Base-by-base conservation (phyloP, 2,329 filamentous ascomycete species). In the Cordyceps tenuipes region DNA sequence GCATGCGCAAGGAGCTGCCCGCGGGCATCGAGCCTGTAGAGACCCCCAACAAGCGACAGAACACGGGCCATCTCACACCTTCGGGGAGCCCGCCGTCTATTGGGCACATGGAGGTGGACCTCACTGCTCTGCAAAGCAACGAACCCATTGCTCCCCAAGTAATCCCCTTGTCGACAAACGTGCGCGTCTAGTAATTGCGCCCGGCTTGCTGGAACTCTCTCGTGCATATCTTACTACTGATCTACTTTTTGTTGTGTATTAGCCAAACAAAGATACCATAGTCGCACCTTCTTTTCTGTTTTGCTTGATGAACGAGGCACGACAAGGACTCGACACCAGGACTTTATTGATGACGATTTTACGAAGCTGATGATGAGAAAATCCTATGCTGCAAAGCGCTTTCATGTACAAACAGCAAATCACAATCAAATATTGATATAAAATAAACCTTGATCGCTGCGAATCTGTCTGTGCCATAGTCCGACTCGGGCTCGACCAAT, bases 1-100 rank as follows among this genome's bases (percentile, higher is more conserved):
- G 76, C 63, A 79, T 84, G 75, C 76, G 82, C 50, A 76, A 76
- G 62, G 79, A 79, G 49, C 66, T 73, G 62, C 64, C 70, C 2
- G 64, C 64, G 34, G 65, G 68, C 34, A 64, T 68, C 21, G 71
- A 71, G 61, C 66, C 62, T n/a, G 48, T 61, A 15, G 55, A 63
- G n/a, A 59, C 60, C 7, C 62, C 65, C 21, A 70, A 66, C 17
- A 66, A 69, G 31, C 50, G 56, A 56, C 53, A 57, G 65, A 66
- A 57, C 34, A 41, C 36, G 12, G 57, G 57, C 2, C 41, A 53
- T 31, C 17, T 59, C 13, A 31, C 15, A 9, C 41, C 49, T 4
- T 59, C 57, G 19, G 29, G 49, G 26, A 59, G 57, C 15, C 29
- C 47, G 23, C 43, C 49, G 3, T 54, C 57, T 4, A 48, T 59